A percentile compares a stretch with the other conserved stretches of the same genome.
Conservation (phyloP, 2,329 filamentous ascomycete species). For the Fusarium neocosmosporiellum region DNA sequence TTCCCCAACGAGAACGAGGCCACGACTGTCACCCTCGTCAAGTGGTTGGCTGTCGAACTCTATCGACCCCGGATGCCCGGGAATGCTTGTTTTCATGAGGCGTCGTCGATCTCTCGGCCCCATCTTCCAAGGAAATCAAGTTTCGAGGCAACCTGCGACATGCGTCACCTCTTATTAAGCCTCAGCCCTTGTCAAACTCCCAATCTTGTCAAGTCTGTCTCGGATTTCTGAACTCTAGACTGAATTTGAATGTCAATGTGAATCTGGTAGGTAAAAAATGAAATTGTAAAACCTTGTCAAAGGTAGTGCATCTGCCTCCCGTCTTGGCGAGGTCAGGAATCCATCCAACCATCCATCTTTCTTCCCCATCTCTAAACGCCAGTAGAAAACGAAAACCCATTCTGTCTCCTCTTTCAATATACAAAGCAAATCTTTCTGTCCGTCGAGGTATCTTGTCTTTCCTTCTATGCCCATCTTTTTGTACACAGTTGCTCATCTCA, state of each 20-base stretch:
- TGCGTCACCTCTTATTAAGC: not conserved
- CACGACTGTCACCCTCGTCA: conserved; percentile 23
- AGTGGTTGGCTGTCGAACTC: conserved; percentile 21
- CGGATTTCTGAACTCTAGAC: not conserved
- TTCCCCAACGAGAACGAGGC: not conserved
- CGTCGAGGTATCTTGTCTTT: conserved; percentile 22
- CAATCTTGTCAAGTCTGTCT: not conserved
- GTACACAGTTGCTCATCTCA: conserved; percentile 20
- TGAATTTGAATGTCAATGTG: not conserved
- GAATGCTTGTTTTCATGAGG: conserved; percentile 4
- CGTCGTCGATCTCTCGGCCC: not conserved
- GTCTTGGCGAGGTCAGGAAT: conserved; percentile 24
- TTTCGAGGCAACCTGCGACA: not conserved
- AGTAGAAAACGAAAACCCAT: not conserved
- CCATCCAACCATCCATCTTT: conserved; percentile 18
- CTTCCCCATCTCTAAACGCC: conserved; percentile 12
- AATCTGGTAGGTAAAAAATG: conserved; percentile 14
- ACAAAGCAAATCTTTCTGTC: conserved; percentile 35
- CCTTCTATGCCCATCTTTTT: conserved; percentile 30
- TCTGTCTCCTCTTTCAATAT: conserved; percentile 19
- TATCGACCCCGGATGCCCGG: conserved; percentile 4
- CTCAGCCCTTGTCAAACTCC: conserved; percentile 7
- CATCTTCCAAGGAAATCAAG: conserved; percentile 2
- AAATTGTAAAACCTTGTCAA: conserved; percentile 22
- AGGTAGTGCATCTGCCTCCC: conserved; percentile 27